Percentiles rank a stretch among this genome's conserved stretches.
Conservation (phyloP, 352 stramenopile species). For the Globisporangium cederbergense region DNA sequence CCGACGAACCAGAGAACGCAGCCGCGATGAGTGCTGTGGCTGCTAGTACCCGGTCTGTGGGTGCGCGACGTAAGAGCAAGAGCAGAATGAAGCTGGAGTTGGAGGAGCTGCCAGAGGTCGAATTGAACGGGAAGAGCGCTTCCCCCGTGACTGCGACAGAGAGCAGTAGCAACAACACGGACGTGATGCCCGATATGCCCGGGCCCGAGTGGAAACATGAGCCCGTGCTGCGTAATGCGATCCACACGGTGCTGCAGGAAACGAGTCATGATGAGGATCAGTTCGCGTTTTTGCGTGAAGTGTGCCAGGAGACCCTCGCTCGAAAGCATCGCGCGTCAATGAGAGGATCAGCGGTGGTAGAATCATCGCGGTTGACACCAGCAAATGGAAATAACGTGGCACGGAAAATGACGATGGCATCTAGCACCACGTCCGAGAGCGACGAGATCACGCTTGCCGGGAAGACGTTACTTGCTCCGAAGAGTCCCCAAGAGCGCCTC, state of each 20-base stretch:
- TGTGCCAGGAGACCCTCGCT: conserved; percentile 54
- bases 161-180: conserved; percentile 2
- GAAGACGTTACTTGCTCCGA: conserved; percentile 26
- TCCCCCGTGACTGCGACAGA: neutral
- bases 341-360: neutral
- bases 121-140: neutral
- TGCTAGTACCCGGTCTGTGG: conserved; percentile 7
- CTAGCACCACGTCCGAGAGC: conserved; percentile 3
- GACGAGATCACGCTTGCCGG: conserved; percentile 5
- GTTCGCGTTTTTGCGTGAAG: conserved; percentile 51
- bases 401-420: conserved; percentile 8
- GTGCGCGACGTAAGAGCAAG: conserved; percentile 19
- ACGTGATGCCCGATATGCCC: conserved; percentile 6
- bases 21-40: conserved; percentile 3
- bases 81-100: conserved; percentile 24
- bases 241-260: conserved; percentile 54
- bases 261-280: conserved; percentile 40
- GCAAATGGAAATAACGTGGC: neutral
- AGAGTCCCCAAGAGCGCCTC: conserved; percentile 57
- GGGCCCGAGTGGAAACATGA: conserved; percentile 20
- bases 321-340: conserved; percentile 8
- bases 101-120: conserved; percentile 1
- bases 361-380: neutral
- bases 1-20: neutral
- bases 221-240: conserved; percentile 35